These are phyloP conservation scores for Yarrowia sp. DNA, from an alignment of 805 yeast genomes.

Conservation along the genomic window DNA sequence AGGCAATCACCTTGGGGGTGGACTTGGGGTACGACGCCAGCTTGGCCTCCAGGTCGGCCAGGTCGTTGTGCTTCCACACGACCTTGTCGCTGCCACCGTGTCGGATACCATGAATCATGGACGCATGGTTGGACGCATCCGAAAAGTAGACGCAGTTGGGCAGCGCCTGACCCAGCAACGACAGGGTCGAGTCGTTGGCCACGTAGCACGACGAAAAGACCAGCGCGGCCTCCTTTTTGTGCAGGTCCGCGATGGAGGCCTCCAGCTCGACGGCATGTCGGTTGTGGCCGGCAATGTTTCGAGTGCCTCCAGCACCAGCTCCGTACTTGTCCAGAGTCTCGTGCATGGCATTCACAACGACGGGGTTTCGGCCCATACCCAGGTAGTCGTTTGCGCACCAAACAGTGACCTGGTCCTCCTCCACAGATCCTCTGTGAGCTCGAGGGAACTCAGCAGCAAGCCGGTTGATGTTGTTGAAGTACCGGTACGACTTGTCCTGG, in stretches of 20 bases:
- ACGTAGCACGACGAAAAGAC: conserved; percentile 95
- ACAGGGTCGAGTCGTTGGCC: conserved; percentile 92
- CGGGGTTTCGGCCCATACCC: conserved; percentile 84
- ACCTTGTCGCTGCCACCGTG: conserved; percentile 88
- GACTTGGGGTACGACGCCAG: conserved; percentile 77
- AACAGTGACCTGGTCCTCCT: conserved; percentile 82
- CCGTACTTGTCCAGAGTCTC: conserved; percentile 83
- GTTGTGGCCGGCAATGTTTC: conserved; percentile 98
- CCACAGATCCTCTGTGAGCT: conserved; percentile 75
- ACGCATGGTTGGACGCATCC: conserved; percentile 93
- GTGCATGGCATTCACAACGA: conserved; percentile 74
- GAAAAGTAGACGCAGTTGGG: conserved; percentile 88
- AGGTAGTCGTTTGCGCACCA: conserved; percentile 99
- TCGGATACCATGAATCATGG: conserved; percentile 94
- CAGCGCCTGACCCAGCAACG: conserved; percentile 86
- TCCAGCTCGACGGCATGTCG: conserved; percentile 84
- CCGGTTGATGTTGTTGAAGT: conserved; percentile 95
- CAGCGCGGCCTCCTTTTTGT: conserved; percentile 90
- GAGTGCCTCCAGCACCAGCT: conserved; percentile 98
- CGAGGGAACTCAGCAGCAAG: conserved; percentile 89
- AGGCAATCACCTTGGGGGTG: conserved; percentile 93
- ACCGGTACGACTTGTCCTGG: conserved; percentile 87
- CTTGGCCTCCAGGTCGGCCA: conserved; percentile 74
- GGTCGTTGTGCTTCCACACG: conserved; percentile 86
- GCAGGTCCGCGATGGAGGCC: conserved; percentile 81